These are phyloP conservation scores for Pleurotus djamor DNA, from an alignment of 768 basidiomycete genomes.

Conservation along the genomic window DNA sequence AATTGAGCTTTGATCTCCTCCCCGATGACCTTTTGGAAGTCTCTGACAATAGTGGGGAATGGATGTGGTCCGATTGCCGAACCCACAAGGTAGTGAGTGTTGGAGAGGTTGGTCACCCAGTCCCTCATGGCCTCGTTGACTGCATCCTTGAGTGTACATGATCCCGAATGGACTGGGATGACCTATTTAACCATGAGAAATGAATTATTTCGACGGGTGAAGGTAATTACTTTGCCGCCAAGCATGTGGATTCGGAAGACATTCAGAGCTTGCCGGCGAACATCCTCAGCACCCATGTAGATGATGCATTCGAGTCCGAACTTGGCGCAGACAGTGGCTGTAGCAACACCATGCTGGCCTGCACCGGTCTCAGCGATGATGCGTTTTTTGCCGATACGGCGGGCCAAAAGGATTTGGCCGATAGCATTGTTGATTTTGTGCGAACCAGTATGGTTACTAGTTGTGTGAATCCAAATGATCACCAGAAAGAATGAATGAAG, in stretches of 20 bases:
- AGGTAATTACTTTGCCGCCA: conserved; percentile 69
- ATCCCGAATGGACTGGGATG: conserved; percentile 90
- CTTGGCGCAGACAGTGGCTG: conserved; percentile 96
- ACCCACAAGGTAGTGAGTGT: conserved; percentile 95
- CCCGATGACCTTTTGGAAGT: conserved; percentile 96
- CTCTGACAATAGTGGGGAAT: conserved; percentile 98
- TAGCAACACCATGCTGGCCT: conserved; percentile 98
- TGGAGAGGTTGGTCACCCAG: conserved; percentile 96
- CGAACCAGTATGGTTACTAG: conserved; percentile 94
- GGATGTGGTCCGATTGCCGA: conserved; percentile 98
- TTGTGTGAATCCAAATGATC: background rate
- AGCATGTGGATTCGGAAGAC: conserved; percentile 99
- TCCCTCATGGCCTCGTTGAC: conserved; percentile 98
- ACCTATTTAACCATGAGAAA: conserved; percentile 50
- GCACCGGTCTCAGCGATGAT: conserved; percentile 99
- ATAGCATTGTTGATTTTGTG: conserved; percentile 99
- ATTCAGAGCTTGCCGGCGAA: conserved; percentile 92
- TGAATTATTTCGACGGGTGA: background rate
- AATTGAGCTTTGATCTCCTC: conserved; percentile 92
- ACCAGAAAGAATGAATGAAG: background rate
- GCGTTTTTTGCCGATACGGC: conserved; percentile 89
- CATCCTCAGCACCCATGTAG: conserved; percentile 99
- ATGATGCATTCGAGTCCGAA: conserved; percentile 95
- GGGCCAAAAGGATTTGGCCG: conserved; percentile 96
- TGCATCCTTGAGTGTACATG: conserved; percentile 95